Evolutionary conservation across 1,284 basidiomycete species (phyloP).

Genomic region (Pisolithus thermaeus): DNA sequence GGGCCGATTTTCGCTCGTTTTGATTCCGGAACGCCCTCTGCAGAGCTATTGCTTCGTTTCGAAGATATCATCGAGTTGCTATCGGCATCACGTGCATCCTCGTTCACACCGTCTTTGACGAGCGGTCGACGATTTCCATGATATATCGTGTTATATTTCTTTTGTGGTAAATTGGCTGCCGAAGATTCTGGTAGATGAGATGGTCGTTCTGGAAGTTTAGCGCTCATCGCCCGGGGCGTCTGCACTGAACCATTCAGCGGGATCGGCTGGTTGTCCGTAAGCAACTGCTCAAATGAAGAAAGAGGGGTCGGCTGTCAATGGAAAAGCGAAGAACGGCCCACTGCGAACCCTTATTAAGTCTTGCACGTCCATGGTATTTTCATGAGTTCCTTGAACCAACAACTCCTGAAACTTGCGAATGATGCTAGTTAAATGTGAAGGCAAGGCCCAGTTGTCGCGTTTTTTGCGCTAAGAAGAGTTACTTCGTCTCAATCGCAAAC

Average conservation of each 20-base stretch:
- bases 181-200: constrained; percentile 25
- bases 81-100: constrained; percentile 1
- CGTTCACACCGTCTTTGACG: constrained; percentile 11
- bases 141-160: constrained; percentile 11
- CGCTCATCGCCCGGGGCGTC: constrained; percentile 9
- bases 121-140: constrained; percentile 7
- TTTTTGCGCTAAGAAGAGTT: constrained; percentile 38
- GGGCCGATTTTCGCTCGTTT: constrained; percentile 18
- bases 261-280: constrained; percentile 27
- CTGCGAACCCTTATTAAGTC: constrained; percentile 63
- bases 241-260: constrained; percentile 14
- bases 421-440: constrained; percentile 35
- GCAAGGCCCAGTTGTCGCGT: constrained; percentile 38
- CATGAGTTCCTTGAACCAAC: constrained; percentile 20
- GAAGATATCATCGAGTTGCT: constrained; percentile 11
- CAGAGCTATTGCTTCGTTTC: constrained; percentile 18
- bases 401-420: constrained; percentile 36
- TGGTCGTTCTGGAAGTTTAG: constrained; percentile 19
- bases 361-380: constrained; percentile 37
- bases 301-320: constrained; percentile 42
- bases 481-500: constrained; percentile 8
- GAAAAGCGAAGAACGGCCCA: constrained; percentile 42
- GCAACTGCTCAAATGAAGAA: constrained; percentile 49
- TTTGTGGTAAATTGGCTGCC: constrained; percentile 2
- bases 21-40: constrained; percentile 17